A percentile compares a stretch with the other conserved stretches of the same genome.
Evolutionary conservation across 139 green algal species (phyloP).

Genomic region (Chlamydomonas incerta): DNA sequence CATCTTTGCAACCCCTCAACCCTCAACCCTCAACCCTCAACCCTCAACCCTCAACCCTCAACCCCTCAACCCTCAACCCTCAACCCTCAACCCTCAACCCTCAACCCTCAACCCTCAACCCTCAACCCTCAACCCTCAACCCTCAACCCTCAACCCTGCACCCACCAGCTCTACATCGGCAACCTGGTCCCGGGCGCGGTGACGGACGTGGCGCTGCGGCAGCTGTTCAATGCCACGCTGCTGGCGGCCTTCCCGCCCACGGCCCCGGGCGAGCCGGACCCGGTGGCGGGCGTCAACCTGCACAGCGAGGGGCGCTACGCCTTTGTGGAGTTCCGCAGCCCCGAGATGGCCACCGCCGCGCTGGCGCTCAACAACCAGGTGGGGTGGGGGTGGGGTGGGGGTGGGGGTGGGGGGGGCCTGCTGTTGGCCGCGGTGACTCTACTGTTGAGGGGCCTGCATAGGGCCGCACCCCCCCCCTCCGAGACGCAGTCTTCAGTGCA

Average conservation of each 20-base stretch:
- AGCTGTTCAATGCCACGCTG: conserved; percentile 88
- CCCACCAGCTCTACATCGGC: conserved; percentile 79
- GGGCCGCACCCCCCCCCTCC: no score
- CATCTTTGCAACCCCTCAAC: no score
- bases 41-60: no score
- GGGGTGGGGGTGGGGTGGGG: neutral
- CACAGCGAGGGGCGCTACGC: conserved; percentile 72
- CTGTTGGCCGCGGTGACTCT: no score
- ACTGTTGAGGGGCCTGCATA: no score
- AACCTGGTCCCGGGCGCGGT: conserved; percentile 81
- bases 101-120: no score
- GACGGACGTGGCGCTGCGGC: conserved; percentile 71
- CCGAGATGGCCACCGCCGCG: conserved; percentile 88
- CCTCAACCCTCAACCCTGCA: neutral
- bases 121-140: no score
- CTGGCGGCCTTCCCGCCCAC: conserved; percentile 70
- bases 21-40: no score
- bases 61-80: no score
- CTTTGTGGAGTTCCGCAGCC: conserved; percentile 89
- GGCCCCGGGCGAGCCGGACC: conserved; percentile 65
- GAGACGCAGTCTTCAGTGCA: no score
- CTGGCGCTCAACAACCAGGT: conserved; percentile 85
- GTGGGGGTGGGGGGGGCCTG: neutral
- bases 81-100: no score
- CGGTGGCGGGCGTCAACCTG: conserved; percentile 75